phyloP scores from a whole-genome alignment of 2,329 filamentous ascomycete species.

The Scedosporium aurantiacum region DNA sequence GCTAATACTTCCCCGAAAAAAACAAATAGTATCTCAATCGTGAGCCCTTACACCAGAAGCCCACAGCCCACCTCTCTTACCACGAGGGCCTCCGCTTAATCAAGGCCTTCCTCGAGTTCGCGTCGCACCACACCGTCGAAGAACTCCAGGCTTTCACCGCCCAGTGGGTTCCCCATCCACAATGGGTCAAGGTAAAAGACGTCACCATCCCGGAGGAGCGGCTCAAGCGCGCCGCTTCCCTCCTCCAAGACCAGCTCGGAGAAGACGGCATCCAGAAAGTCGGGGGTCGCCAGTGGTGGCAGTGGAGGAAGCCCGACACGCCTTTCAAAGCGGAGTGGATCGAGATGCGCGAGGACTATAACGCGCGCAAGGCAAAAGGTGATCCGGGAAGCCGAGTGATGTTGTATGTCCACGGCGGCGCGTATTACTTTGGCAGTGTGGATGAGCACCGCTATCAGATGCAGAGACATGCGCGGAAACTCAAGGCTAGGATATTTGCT shows the following conservation, averaged over 20 bases:
- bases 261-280: conserved; percentile 61
- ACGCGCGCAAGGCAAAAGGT: conserved; percentile 53
- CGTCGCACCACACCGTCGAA: conserved; percentile 83
- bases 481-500: conserved; percentile 81
- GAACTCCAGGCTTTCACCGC: conserved; percentile 84
- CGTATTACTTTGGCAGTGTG: conserved; percentile 90
- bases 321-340: conserved; percentile 83
- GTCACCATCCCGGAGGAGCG: conserved; percentile 54
- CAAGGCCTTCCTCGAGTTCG: conserved; percentile 72
- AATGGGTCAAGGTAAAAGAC: conserved; percentile 73
- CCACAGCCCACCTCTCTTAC: conserved; percentile 85
- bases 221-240: conserved; percentile 53
- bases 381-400: conserved; percentile 61
- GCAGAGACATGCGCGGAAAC: conserved; percentile 87
- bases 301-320: conserved; percentile 61
- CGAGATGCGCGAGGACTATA: conserved; percentile 79
- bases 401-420: conserved; percentile 88
- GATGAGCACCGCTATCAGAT: conserved; percentile 98
- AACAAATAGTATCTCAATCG: conserved; percentile 64
- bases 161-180: conserved; percentile 82
- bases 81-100: conserved; percentile 85
- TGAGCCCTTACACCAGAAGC: conserved; percentile 62
- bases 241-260: conserved; percentile 66
- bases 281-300: conserved; percentile 81
- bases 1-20: background rate